Percentiles rank a stretch among this genome's conserved stretches.
phyloP scores from a whole-genome alignment of 2,329 filamentous ascomycete genomes.

The Aspergillus felis region DNA sequence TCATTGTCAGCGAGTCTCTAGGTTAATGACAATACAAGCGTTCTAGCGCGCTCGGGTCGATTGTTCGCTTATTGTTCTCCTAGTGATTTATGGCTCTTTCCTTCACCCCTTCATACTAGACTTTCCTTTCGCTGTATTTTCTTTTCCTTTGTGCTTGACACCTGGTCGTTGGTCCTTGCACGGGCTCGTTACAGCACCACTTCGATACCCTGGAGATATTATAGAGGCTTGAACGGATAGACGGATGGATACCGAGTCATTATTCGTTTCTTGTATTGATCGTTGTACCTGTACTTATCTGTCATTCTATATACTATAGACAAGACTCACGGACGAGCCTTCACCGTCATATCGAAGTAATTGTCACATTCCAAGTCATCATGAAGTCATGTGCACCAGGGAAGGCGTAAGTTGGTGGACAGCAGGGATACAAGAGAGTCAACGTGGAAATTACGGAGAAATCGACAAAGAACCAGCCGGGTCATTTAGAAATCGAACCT shows the following conservation, averaged over 20 bases:
- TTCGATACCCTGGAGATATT: not conserved
- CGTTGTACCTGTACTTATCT: not conserved
- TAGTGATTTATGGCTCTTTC: not conserved
- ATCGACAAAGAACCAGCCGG: not conserved
- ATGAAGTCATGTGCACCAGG: not conserved
- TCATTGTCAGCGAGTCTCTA: constrained; percentile 28
- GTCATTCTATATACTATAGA: constrained; percentile 4
- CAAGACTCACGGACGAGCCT: not conserved
- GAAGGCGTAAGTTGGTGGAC: not conserved
- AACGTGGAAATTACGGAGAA: not conserved
- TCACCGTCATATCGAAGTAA: not conserved
- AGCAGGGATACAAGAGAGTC: not conserved
- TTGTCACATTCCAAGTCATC: not conserved
- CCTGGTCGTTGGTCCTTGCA: not conserved
- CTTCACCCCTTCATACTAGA: not conserved
- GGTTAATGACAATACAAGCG: constrained; percentile 17
- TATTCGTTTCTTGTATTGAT: not conserved
- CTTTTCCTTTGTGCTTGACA: not conserved
- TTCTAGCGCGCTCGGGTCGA: not conserved
- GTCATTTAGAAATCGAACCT: constrained; percentile 79
- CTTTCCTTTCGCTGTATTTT: not conserved
- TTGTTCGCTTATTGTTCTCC: not conserved
- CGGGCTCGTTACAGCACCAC: not conserved
- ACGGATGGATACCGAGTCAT: not conserved
- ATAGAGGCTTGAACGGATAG: not conserved